Evolutionary conservation across 169 alveolate species (phyloP), one percentile per base, ranked within the genome.

Genomic region (Plasmodium malariae): DNA sequence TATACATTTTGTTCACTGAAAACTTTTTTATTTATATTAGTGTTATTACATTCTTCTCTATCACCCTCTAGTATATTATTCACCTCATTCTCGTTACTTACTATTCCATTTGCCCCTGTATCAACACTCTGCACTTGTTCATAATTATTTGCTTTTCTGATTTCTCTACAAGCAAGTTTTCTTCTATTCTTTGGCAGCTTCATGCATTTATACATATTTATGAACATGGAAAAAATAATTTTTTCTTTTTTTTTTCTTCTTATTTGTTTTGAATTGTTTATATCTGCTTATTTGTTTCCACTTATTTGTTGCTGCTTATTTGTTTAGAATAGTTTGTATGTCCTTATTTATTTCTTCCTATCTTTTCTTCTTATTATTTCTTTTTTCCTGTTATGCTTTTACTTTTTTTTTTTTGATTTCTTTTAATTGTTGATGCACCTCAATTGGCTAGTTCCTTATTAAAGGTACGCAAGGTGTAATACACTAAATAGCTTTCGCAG

Each of bases 131-230:
- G 14, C 59, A 37, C 37, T 36, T 32, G 11, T 36, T 6, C 4
- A 17, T 36, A 14, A 48, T 70, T 67, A 9, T 49, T 24, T 5
- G 36, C 36, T 36, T 19, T 69, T 3, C 9, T 49, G 24, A 17
- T 57, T 37, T 34, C 55, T 32, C 54, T 45, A 36, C 67, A 32
- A 19, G 11, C 6, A 30, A 5, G 6, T 12, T 70, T 37, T 70
- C 36, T 70, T 19, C 34, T 49, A 24, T 49, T 32, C 36, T 26
- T 43, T 5, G 0, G 34, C 6, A 49, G 40, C 12, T 34, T 70
- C 34, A 70, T 28, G 28, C 83, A 70, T 70, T 70, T 43, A 36
- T 21, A 70, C 83, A 70, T 70, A 17, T 70, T 70, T 36, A 32
- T 36, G 19, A 49, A 9, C 48, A 7, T n/a, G 45, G n/a, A 21